These are phyloP conservation scores for Pseudogymnoascus sp. DNA, from an alignment of 2,329 filamentous ascomycete genomes.

Conservation along the genomic window DNA sequence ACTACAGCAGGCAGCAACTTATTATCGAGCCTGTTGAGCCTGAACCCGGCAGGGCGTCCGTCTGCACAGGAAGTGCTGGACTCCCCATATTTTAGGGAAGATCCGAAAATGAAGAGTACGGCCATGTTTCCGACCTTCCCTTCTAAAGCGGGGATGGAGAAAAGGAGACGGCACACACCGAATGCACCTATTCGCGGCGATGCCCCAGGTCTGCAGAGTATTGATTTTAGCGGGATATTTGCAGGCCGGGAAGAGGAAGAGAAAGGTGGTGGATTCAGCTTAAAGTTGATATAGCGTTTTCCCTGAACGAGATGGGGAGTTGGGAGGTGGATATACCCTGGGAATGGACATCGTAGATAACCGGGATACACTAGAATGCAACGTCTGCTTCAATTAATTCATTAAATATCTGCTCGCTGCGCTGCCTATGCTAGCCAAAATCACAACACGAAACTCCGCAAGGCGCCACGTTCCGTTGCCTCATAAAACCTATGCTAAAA, in stretches of 20 bases:
- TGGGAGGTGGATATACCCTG: slow-evolving; percentile 9
- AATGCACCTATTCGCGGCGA: slow-evolving; percentile 75
- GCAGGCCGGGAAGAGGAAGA: slow-evolving; percentile 56
- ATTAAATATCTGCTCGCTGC: not conserved
- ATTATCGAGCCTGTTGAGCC: slow-evolving; percentile 58
- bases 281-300: slow-evolving; percentile 46
- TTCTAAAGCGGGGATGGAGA: slow-evolving; percentile 87
- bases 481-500: slow-evolving; percentile 1
- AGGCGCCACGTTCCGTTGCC: not conserved
- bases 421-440: slow-evolving; percentile 1
- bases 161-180: slow-evolving; percentile 63
- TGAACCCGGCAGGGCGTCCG: slow-evolving; percentile 67
- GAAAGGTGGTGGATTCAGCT: slow-evolving; percentile 53
- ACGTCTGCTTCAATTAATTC: not conserved
- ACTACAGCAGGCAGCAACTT: slow-evolving; percentile 65
- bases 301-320: not conserved
- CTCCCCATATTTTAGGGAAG: slow-evolving; percentile 80
- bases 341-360: not conserved
- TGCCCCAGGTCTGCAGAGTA: slow-evolving; percentile 40
- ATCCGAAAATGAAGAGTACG: slow-evolving; percentile 80
- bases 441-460: not conserved
- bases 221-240: slow-evolving; percentile 66
- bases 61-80: slow-evolving; percentile 63
- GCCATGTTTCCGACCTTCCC: slow-evolving; percentile 97
- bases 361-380: not conserved